Evolutionary conservation across 306 rosid species (phyloP), one percentile per base, ranked within the genome.

Genomic region (Senna tora): DNA sequence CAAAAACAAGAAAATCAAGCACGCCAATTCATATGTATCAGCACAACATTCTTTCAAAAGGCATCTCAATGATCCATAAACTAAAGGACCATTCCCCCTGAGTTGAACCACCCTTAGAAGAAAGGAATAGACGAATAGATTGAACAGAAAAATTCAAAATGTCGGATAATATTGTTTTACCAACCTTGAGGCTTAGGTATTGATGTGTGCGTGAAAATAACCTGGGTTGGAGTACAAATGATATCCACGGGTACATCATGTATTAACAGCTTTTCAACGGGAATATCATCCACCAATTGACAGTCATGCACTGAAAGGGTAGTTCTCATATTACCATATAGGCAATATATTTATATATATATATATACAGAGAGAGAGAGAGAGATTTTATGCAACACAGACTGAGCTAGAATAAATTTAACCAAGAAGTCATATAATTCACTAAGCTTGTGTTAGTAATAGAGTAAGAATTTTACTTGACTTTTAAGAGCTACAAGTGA

Each of bases 181-280:
- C 57, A 74, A 93, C 96, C 98, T 90, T 90, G 93, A 75, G 98
- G 96, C 81, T 90, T 88, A 10, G 92, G 96, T 72, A 93, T 90
- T 33, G 74, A 68, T 22, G 90, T 87, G 64, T 82, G 39, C 20
- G 97, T 90, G 65, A 84, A 88, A 53, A 88, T 88, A 81, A 88
- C 87, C 63, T 81, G 87, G 15, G 90, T 87, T 2, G 97, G 96
- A 45, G 98, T 88, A 88, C 98, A 93, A 61, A 93, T 86, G 77
- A 90, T 88, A 76, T 93, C 98, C 19, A 93, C 97, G 0, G 96
- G 98, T 51, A 93, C 97, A 49, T 93, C 96, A 72, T 88, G 97
- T 81, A 93, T 79, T 69, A 87, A 76, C 60, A 90, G 86, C 82
- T 90, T 90, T 75, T 90, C 93, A 46, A 77, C 75, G 32, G 96